These are phyloP conservation scores for Coemansia sp. DNA, from an alignment of 192 early-diverging fungal species.

Conservation along the genomic window DNA sequence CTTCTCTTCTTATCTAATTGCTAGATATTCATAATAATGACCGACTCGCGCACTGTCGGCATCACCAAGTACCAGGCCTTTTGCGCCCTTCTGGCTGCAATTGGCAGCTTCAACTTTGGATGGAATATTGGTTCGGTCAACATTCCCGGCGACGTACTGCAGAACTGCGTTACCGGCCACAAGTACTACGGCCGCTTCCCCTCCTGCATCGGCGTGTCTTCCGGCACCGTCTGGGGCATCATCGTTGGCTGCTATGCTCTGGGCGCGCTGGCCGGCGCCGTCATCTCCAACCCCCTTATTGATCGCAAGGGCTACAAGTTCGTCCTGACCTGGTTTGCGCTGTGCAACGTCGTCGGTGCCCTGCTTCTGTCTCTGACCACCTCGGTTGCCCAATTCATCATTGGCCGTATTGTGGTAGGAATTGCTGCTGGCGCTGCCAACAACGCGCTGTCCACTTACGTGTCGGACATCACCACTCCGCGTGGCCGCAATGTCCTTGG, in stretches of 20 bases:
- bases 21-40: slow-evolving; percentile 12
- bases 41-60: slow-evolving; percentile 51
- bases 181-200: slow-evolving; percentile 52
- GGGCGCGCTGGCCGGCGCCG: slow-evolving; percentile 66
- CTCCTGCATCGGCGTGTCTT: slow-evolving; percentile 43
- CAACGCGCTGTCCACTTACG: slow-evolving; percentile 65
- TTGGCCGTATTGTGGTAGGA: slow-evolving; percentile 73
- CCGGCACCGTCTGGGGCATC: slow-evolving; percentile 56
- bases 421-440: slow-evolving; percentile 66
- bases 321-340: slow-evolving; percentile 64
- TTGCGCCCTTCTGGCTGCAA: slow-evolving; percentile 42
- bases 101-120: slow-evolving; percentile 55
- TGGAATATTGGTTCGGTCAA: slow-evolving; percentile 58
- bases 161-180: slow-evolving; percentile 30
- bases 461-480: slow-evolving; percentile 76
- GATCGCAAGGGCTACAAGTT: slow-evolving; percentile 63
- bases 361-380: slow-evolving; percentile 63
- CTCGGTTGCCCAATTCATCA: slow-evolving; percentile 60
- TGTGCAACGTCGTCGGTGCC: slow-evolving; percentile 64
- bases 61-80: slow-evolving; percentile 49
- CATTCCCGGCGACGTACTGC: slow-evolving; percentile 57
- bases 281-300: slow-evolving; percentile 61
- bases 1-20: not conserved
- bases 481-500: slow-evolving; percentile 68
- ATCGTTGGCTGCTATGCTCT: slow-evolving; percentile 59